Conservation (phyloP, 1,284 basidiomycete species). For the Volvariella surrecta region DNA sequence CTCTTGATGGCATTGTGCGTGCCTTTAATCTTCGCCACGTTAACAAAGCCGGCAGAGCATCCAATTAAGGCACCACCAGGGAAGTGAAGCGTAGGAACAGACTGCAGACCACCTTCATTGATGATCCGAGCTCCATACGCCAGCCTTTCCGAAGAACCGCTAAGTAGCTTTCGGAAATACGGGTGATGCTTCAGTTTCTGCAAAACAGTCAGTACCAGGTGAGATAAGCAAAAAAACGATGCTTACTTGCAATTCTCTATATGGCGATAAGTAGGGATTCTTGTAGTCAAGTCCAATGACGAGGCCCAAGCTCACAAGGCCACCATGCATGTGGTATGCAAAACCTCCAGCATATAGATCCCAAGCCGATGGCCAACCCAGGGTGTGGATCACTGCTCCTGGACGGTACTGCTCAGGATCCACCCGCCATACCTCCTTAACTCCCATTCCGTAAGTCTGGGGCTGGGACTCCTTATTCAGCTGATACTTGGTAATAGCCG, state of each 20-base stretch:
- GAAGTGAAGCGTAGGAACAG: slow-evolving; percentile 88
- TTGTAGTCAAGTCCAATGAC: slow-evolving; percentile 93
- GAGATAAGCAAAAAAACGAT: not conserved
- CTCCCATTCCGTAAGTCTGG: slow-evolving; percentile 94
- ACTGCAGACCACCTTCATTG: slow-evolving; percentile 94
- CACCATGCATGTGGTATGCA: slow-evolving; percentile 94
- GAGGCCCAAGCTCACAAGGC: slow-evolving; percentile 85
- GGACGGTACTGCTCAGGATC: slow-evolving; percentile 52
- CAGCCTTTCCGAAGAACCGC: slow-evolving; percentile 40
- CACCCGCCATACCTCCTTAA: slow-evolving; percentile 98
- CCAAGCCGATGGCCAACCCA: slow-evolving; percentile 89
- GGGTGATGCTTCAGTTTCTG: slow-evolving; percentile 98
- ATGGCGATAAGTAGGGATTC: slow-evolving; percentile 92
- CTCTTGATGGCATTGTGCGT: slow-evolving; percentile 99
- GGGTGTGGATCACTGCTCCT: slow-evolving; percentile 86
- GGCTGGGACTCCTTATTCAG: slow-evolving; percentile 76
- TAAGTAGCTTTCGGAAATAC: slow-evolving; percentile 76
- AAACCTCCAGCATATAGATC: slow-evolving; percentile 92
- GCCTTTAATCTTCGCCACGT: slow-evolving; percentile 99
- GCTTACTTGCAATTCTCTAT: slow-evolving; percentile 84
- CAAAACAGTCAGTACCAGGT: slow-evolving; percentile 5
- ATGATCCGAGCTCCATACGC: slow-evolving; percentile 90
- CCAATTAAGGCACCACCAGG: slow-evolving; percentile 94
- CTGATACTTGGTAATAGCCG: slow-evolving; percentile 72
- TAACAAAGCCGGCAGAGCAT: slow-evolving; percentile 94